These are phyloP conservation scores for Ottelia alismoides DNA, from an alignment of 106 monocot genomes.

Conservation along the genomic window DNA sequence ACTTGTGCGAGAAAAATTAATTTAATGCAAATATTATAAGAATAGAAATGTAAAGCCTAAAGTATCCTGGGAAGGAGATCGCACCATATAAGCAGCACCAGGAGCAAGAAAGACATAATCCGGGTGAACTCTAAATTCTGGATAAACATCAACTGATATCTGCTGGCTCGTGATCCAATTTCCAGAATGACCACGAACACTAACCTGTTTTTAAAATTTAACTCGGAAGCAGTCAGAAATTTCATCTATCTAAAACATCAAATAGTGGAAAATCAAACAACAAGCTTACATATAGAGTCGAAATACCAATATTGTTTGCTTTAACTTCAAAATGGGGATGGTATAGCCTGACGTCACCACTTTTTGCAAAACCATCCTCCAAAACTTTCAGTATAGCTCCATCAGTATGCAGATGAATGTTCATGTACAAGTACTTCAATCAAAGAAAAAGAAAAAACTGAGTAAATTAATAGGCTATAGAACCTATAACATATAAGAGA, in stretches of 20 bases:
- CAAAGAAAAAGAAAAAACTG: no score
- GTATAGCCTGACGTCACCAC: conserved; percentile 16
- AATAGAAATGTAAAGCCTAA: no score
- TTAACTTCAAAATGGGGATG: conserved; percentile 44
- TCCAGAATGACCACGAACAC: conserved; percentile 38
- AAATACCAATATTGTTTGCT: conserved; percentile 46
- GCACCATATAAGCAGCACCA: conserved; percentile 85
- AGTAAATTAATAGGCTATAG: no score
- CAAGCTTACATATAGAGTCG: conserved; percentile 76
- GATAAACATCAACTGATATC: conserved; percentile 84
- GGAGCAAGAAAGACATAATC: conserved; percentile 73
- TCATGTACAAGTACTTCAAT: conserved; percentile 74
- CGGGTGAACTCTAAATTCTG: conserved; percentile 52
- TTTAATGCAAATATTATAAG: no score
- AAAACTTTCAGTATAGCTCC: conserved; percentile 47
- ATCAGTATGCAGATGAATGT: conserved; percentile 57
- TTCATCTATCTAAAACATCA: neutral
- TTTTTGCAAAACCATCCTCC: conserved; percentile 20
- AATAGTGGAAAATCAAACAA: neutral
- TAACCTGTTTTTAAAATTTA: conserved; percentile 31
- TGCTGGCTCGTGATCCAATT: conserved; percentile 52
- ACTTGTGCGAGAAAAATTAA: no score
- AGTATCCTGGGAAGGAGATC: no score
- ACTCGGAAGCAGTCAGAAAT: neutral
- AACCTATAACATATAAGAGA: no score